These are phyloP conservation scores for Monosiga brevicollis DNA, from an alignment of 78 protist species.

Conservation along the genomic window DNA sequence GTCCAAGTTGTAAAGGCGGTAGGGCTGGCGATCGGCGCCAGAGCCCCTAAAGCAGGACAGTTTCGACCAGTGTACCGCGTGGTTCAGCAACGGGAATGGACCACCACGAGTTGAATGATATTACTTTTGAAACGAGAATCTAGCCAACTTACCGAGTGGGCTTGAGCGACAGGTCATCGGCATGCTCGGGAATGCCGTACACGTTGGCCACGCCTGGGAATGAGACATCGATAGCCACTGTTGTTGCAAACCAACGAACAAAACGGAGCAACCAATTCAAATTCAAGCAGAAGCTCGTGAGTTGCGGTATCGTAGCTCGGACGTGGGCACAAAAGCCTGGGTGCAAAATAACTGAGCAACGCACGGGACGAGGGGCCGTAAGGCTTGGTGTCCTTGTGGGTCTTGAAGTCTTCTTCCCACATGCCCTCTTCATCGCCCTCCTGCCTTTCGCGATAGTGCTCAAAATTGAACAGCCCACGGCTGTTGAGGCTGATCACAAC, in stretches of 20 bases:
- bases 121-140: too few species aligned
- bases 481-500: not conserved
- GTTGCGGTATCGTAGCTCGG: not conserved
- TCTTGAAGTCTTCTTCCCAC: slow-evolving; percentile 43
- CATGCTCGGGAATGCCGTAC: slow-evolving; percentile 90
- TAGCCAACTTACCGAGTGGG: slow-evolving; percentile 7
- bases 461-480: slow-evolving; percentile 6
- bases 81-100: too few species aligned
- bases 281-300: too few species aligned
- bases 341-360: too few species aligned
- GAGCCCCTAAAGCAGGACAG: slow-evolving; percentile 15
- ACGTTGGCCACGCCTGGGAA: slow-evolving; percentile 52
- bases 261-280: not conserved
- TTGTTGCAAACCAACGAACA: not conserved
- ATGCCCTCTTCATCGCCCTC: slow-evolving; percentile 9
- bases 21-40: slow-evolving; percentile 78
- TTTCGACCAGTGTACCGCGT: too few species aligned
- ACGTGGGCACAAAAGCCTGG: too few species aligned
- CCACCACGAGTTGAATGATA: too few species aligned
- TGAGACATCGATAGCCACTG: slow-evolving; percentile 55
- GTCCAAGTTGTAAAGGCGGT: slow-evolving; percentile 89
- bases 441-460: not conserved
- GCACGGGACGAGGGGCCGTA: slow-evolving; percentile 14
- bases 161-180: slow-evolving; percentile 47
- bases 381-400: slow-evolving; percentile 27